phyloP scores from a whole-genome alignment of 805 yeast genomes.

The Sugiyamaella americana region DNA sequence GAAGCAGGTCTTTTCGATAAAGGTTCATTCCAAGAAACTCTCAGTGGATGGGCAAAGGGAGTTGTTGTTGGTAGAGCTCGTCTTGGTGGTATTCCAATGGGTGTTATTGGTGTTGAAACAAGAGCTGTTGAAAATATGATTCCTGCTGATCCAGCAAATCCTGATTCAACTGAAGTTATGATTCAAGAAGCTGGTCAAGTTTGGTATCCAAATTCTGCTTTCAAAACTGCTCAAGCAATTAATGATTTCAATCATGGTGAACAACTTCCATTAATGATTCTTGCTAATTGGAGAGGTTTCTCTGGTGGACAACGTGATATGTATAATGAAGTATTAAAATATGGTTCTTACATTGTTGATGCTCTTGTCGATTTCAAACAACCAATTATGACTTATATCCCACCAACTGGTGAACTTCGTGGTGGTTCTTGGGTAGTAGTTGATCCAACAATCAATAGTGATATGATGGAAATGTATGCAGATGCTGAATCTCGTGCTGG shows the following conservation, averaged over 20 bases:
- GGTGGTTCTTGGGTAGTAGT: slow-evolving; percentile 99
- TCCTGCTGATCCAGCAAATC: slow-evolving; percentile 99
- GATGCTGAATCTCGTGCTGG: slow-evolving; percentile 95
- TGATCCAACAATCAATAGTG: slow-evolving; percentile 94
- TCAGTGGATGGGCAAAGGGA: slow-evolving; percentile 98
- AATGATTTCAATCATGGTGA: slow-evolving; percentile 97
- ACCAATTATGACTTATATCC: slow-evolving; percentile 94
- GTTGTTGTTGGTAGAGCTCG: slow-evolving; percentile 99
- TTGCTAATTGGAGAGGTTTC: slow-evolving; percentile 99
- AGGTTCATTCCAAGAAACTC: slow-evolving; percentile 90
- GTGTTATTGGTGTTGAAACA: slow-evolving; percentile 96
- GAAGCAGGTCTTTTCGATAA: slow-evolving; percentile 89
- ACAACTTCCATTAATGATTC: slow-evolving; percentile 91
- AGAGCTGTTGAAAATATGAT: slow-evolving; percentile 79
- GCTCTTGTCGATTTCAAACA: slow-evolving; percentile 94
- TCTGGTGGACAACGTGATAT: slow-evolving; percentile 99
- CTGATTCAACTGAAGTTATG: slow-evolving; percentile 80
- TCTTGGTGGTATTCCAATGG: slow-evolving; percentile 97
- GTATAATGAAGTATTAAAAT: slow-evolving; percentile 97
- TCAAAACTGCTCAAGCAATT: slow-evolving; percentile 98
- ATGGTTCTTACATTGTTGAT: slow-evolving; percentile 95
- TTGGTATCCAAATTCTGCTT: slow-evolving; percentile 99
- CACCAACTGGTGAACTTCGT: slow-evolving; percentile 97
- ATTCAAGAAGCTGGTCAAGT: slow-evolving; percentile 98
- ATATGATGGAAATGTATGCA: slow-evolving; percentile 99